phyloP scores from a whole-genome alignment of 768 basidiomycete species.

The Russula emetica region DNA sequence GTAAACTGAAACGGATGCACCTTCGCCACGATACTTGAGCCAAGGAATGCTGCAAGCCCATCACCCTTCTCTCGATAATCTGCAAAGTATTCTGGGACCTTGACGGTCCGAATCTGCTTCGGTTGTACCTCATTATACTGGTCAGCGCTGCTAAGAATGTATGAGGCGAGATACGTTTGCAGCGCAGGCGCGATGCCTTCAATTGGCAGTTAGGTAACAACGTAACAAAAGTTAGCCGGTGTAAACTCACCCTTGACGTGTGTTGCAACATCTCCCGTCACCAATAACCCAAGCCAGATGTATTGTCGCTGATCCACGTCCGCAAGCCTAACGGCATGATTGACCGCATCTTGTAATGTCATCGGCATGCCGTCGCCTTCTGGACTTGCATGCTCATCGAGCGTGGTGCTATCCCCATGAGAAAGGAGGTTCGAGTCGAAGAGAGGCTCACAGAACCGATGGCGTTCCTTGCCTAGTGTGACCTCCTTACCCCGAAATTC shows the following conservation, averaged over 20 bases:
- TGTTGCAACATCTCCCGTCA: conserved; percentile 72
- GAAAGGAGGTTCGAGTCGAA: conserved; percentile 66
- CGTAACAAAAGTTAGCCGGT: conserved; percentile 7
- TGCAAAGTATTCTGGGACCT: conserved; percentile 84
- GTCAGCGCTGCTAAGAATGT: conserved; percentile 55
- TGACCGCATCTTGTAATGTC: conserved; percentile 65
- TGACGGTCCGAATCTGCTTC: conserved; percentile 55
- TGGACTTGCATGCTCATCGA: conserved; percentile 27
- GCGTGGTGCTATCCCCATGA: conserved; percentile 18
- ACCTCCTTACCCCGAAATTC: conserved; percentile 67
- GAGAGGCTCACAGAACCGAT: conserved; percentile 87
- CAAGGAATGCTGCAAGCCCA: conserved; percentile 74
- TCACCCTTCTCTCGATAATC: conserved; percentile 87
- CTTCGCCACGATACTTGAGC: conserved; percentile 81
- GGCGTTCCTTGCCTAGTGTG: conserved; percentile 81
- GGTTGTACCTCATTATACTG: conserved; percentile 68
- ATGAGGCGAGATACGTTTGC: conserved; percentile 65
- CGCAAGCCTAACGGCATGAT: conserved; percentile 53
- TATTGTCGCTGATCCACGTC: conserved; percentile 66
- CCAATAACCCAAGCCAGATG: conserved; percentile 74
- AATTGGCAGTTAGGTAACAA: conserved; percentile 9
- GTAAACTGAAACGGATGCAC: conserved; percentile 36
- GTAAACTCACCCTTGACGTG: conserved; percentile 59
- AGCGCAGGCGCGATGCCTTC: conserved; percentile 47
- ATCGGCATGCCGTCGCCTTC: conserved; percentile 31